Base-by-base conservation (phyloP, 2,329 filamentous ascomycete species). In the Plenodomus lindquistii region DNA sequence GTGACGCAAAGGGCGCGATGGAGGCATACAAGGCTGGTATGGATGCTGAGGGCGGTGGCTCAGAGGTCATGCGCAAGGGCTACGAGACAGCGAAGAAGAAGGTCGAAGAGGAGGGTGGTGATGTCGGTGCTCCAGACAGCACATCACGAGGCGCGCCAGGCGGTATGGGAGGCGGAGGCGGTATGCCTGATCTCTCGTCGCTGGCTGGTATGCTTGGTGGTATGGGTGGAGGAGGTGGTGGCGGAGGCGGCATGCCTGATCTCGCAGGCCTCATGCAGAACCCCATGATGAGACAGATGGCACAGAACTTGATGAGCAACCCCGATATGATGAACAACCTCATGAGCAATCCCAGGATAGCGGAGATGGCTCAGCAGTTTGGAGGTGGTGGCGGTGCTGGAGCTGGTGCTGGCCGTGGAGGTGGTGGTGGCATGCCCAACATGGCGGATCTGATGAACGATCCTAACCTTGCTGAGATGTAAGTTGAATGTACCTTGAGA, bases 201-300 rank as follows among this genome's bases (percentile, higher is more conserved):
- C 86, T 99, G 72, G 76, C 77, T 11, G 67, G 72, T 24, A 78
- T 79, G 77, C 65, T 79, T 15, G 79, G 72, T 27, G 62, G 62
- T 15, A 44, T 44, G 37, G 62, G 57, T 17, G 60, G 54, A 21
- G 84, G 80, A 20, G 83, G 79, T 17, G 85, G 80, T 19, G 85
- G 80, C 4, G 86, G 82, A 5, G 86, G 83, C 4, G 90, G 89
- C 49, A 94, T 96, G 88, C 91, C 91, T 8, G 93, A 97, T 72
- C 79, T 99, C 19, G 76, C 84, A 16, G 55, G 62, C n/a, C 55
- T 69, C 31, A 69, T 66, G 62, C 58, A 80, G 79, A 99, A 97
- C 79, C 94, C 94, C 46, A 97, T 97, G 94, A 96, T 99, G 77
- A 85, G 91, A 42, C 89, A 83, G 77, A 97, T 97, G 91, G 94